Percentiles rank a stretch among this genome's conserved stretches.
These are phyloP conservation scores for Sarocladium strictum DNA, from an alignment of 2,329 filamentous ascomycete genomes.

Conservation along the genomic window DNA sequence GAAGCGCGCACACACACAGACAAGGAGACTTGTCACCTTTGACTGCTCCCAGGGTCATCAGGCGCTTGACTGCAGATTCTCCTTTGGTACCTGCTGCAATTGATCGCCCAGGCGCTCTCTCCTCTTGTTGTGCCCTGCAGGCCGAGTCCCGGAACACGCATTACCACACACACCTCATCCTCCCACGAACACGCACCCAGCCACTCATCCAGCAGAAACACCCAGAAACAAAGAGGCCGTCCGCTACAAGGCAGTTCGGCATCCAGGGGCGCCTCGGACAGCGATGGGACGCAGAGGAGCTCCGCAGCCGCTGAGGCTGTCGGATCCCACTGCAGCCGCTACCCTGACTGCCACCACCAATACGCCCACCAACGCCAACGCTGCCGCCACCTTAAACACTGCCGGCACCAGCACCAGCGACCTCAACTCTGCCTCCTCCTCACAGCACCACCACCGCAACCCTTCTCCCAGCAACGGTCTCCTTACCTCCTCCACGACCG, in stretches of 20 bases:
- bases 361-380: neutral
- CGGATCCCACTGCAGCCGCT: conserved; percentile 24
- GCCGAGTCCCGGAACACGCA: conserved; percentile 4
- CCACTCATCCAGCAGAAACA: neutral
- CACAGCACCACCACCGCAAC: neutral
- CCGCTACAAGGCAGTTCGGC: neutral
- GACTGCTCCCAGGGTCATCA: neutral
- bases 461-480: neutral
- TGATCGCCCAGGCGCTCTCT: neutral
- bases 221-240: neutral
- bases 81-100: neutral
- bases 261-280: neutral
- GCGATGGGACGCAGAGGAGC: conserved; percentile 48
- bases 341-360: neutral
- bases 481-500: conserved; percentile 11
- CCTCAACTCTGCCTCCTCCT: conserved; percentile 11
- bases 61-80: neutral
- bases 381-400: conserved; percentile 1
- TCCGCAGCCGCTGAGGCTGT: conserved; percentile 53
- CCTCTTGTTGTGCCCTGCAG: conserved; percentile 2
- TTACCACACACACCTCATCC: neutral
- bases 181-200: neutral
- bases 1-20: neutral
- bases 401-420: conserved; percentile 17
- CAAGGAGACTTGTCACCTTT: neutral